Conservation (phyloP, 2,329 filamentous ascomycete genomes). For the Claviceps sp. region DNA sequence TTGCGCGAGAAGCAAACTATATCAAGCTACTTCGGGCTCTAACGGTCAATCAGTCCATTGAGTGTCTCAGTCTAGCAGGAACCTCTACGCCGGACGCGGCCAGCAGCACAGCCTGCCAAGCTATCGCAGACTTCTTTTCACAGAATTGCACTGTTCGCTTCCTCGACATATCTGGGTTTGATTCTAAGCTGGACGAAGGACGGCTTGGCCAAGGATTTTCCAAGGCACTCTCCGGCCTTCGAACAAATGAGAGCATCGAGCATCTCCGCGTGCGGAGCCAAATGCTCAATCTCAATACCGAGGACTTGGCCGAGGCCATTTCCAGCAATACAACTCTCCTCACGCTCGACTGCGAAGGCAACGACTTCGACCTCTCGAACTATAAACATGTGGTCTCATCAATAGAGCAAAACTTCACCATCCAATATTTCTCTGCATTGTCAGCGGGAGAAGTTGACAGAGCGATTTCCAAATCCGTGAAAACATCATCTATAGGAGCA, state of each 20-base stretch:
- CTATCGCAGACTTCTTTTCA: constrained; percentile 37
- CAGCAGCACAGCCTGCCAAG: constrained; percentile 32
- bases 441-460: constrained; percentile 22
- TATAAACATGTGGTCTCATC: constrained; percentile 32
- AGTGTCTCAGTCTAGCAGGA: constrained; percentile 40
- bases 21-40: constrained; percentile 36
- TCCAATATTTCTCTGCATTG: constrained; percentile 32
- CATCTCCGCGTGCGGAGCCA: constrained; percentile 44
- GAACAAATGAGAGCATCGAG: constrained; percentile 28
- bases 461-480: constrained; percentile 21
- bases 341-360: constrained; percentile 41
- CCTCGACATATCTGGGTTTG: constrained; percentile 43
- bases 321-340: constrained; percentile 33
- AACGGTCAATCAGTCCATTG: constrained; percentile 34
- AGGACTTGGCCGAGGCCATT: constrained; percentile 36
- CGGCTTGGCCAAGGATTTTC: constrained; percentile 41
- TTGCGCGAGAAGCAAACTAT: constrained; percentile 37
- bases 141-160: constrained; percentile 37
- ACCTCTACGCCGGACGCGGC: constrained; percentile 35
- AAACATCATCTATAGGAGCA: constrained; percentile 15
- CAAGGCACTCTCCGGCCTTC: constrained; percentile 33
- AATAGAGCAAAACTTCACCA: constrained; percentile 27
- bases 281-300: constrained; percentile 39
- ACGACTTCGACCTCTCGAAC: constrained; percentile 40
- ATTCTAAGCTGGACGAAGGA: constrained; percentile 43